Evolutionary conservation across 108 stramenopile genomes (phyloP).

Genomic region (Cyclotella cryptica): DNA sequence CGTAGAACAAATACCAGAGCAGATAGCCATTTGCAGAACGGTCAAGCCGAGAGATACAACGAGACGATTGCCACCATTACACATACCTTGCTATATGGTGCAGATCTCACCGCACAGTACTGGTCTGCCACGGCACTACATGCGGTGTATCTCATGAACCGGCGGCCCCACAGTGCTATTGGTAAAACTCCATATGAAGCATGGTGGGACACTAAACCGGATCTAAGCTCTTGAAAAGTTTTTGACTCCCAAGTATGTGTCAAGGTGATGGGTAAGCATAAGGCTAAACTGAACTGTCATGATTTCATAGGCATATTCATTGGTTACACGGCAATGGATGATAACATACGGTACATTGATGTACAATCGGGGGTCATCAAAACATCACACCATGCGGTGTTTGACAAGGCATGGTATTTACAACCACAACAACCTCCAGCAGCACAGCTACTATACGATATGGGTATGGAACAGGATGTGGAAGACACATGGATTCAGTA

Average conservation of each 20-base stretch:
- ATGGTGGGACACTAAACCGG: not conserved
- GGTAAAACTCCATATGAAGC: too few species aligned
- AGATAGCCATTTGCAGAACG: slow-evolving; percentile 7
- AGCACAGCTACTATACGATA: too few species aligned
- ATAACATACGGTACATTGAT: too few species aligned
- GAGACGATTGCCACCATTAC: not conserved
- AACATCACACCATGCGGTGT: too few species aligned
- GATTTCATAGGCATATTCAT: slow-evolving; percentile 5
- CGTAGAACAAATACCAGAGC: slow-evolving; percentile 10
- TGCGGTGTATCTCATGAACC: too few species aligned
- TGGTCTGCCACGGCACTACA: not conserved
- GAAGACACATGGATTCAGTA: too few species aligned
- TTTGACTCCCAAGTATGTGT: slow-evolving; percentile 19
- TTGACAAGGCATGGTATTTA: too few species aligned
- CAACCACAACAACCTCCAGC: too few species aligned
- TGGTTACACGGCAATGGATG: slow-evolving; percentile 17
- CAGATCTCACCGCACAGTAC: too few species aligned
- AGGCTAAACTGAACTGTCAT: slow-evolving; percentile 1
- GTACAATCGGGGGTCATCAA: too few species aligned
- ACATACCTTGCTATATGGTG: too few species aligned
- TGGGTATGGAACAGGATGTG: slow-evolving; percentile 1
- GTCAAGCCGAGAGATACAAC: slow-evolving; percentile 1
- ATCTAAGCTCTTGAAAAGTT: not conserved
- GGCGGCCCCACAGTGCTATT: too few species aligned
- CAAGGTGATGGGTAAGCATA: slow-evolving; percentile 1